Percentiles rank a stretch among this genome's conserved stretches.
Evolutionary conservation across 345 rosid genomes (phyloP).

Genomic region (Nasturtium officinale): DNA sequence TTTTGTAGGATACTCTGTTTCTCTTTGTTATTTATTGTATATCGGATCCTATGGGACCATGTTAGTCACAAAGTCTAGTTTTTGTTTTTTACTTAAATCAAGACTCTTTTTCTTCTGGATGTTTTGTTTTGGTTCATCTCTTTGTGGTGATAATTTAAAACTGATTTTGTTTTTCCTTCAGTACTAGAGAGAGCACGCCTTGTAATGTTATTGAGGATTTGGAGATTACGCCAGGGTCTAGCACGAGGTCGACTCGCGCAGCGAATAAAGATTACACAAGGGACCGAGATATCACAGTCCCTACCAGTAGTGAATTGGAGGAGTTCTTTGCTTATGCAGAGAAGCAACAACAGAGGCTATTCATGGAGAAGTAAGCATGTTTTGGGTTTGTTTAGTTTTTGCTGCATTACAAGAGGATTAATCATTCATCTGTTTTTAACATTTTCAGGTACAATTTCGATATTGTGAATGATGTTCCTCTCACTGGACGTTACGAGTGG

Average conservation of each 20-base stretch:
- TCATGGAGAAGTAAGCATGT: slow-evolving; percentile 63
- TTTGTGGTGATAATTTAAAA: slow-evolving; percentile 9
- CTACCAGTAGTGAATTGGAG: slow-evolving; percentile 58
- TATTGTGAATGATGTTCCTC: slow-evolving; percentile 66
- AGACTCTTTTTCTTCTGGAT: not conserved
- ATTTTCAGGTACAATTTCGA: slow-evolving; percentile 81
- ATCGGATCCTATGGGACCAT: slow-evolving; percentile 39
- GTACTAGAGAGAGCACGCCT: slow-evolving; percentile 67
- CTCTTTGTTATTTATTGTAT: slow-evolving; percentile 36
- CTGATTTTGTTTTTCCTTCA: slow-evolving; percentile 42
- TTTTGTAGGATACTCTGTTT: slow-evolving; percentile 42
- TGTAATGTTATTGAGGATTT: slow-evolving; percentile 54
- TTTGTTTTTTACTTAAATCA: slow-evolving; percentile 17
- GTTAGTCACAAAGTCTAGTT: not conserved
- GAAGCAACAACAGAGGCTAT: slow-evolving; percentile 56
- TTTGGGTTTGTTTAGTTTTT: not conserved
- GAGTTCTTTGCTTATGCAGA: slow-evolving; percentile 75
- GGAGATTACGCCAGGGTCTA: slow-evolving; percentile 55
- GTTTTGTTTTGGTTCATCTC: slow-evolving; percentile 8
- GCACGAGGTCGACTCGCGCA: slow-evolving; percentile 45
- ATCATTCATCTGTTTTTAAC: not conserved
- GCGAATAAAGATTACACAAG: slow-evolving; percentile 40
- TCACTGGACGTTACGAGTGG: slow-evolving; percentile 81
- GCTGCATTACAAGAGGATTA: not conserved
- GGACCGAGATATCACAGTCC: slow-evolving; percentile 41